Evolutionary conservation across 2,329 filamentous ascomycete genomes (phyloP), one percentile per base, ranked within the genome.

Genomic region (Aspergillus transmontanensis): DNA sequence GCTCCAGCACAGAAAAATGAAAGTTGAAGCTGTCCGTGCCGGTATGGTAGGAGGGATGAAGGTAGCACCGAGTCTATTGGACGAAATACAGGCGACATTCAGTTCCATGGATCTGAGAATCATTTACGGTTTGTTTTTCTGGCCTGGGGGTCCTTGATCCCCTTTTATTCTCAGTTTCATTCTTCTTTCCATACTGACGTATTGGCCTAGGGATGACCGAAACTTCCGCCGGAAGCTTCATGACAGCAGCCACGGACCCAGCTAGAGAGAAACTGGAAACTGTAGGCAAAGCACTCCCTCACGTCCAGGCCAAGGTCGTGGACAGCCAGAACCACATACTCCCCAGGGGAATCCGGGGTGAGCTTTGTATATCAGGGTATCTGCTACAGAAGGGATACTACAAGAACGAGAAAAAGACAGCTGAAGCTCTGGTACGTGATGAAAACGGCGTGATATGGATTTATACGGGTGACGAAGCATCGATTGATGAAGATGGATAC

Each of bases 261-360:
- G 50, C 9, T 10, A 34, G 56, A 16, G 19, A 53, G 6, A 23
- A 28, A 11, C 26, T 55, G 1, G 39, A 23, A 28, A 48, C 57
- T 6, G 62, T 63, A 9, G 62, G 62, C 2, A 59, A 48, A 28
- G 48, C 48, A 0, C 50, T 97, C 76, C 91, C 93, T 6, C 93
- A 96, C 74, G 92, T 94, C 0, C 70, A 75, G 58, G 87, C 85
- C 16, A 90, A 95, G 80, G 84, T 97, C 28, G 91, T 97, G 19
- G 85, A 90, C 72, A 85, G n/a, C 16, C 11, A 88, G 28, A 86
- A 87, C 21, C 79, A 83, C 34, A 80, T 88, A 41, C 83, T 92
- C 9, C 89, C 89, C 0, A 76, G 89, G n/a, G 90, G 90, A n/a
- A 75, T 79, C 21, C 80, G 84, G 10, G 90, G 90, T 21, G 90